Conservation (phyloP, 768 basidiomycete species). For the Fistulinella prunicolor region DNA sequence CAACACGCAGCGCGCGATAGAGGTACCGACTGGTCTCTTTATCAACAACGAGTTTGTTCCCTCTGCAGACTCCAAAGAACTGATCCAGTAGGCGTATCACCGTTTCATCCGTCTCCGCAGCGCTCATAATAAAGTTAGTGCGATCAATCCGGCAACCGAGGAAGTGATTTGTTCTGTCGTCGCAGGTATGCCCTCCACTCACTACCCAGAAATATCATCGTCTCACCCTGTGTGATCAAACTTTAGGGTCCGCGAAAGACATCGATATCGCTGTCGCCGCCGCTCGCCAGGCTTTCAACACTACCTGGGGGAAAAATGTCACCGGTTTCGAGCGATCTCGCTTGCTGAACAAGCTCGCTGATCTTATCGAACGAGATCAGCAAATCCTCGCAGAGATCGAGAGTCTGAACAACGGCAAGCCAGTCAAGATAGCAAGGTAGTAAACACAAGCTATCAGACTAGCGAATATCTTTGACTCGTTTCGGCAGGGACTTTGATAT, state of each 20-base stretch:
- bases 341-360: conserved; percentile 81
- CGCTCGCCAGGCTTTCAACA: conserved; percentile 78
- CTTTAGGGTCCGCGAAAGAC: conserved; percentile 63
- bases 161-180: conserved; percentile 65
- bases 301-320: conserved; percentile 86
- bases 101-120: conserved; percentile 5
- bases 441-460: conserved; percentile 31
- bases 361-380: conserved; percentile 83
- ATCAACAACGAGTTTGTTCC: conserved; percentile 88
- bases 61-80: conserved; percentile 65
- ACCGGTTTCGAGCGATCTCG: conserved; percentile 80
- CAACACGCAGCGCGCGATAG: conserved; percentile 46
- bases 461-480: conserved; percentile 1
- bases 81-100: conserved; percentile 51
- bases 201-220: neutral
- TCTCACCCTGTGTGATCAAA: neutral
- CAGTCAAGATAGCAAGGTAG: conserved; percentile 57
- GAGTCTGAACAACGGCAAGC: conserved; percentile 89
- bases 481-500: conserved; percentile 71
- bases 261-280: conserved; percentile 82
- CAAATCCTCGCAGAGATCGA: conserved; percentile 84
- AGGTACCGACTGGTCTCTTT: conserved; percentile 80
- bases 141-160: conserved; percentile 83
- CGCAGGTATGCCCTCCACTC: conserved; percentile 41
- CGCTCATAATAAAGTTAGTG: conserved; percentile 39